Base-by-base conservation (phyloP, 345 rosid genomes). In the Hibiscus mutabilis region DNA sequence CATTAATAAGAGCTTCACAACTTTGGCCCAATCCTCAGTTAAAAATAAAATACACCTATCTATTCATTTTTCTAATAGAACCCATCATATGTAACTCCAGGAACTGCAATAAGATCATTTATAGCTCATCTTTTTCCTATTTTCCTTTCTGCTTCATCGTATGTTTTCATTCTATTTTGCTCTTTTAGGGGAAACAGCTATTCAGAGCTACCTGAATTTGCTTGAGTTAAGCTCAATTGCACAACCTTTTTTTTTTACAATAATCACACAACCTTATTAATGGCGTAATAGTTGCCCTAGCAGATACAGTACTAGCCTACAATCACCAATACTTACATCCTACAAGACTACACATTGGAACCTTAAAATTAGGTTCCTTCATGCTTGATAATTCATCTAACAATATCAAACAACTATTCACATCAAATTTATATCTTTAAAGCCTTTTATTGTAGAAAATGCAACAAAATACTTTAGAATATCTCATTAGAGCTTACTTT, bases 271-370 rank as follows among this genome's bases (percentile, higher is more conserved):
- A 67, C 19, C 49, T n/a, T 47, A 29, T 35, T 25, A 22, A 44
- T 22, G 47, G 12, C 19, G 29, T 19, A 44, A 46, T 46, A 46
- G 21, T 24, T 46, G 35, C 35, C 18, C 56, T 6, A 22, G 35
- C 22, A 7, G 33, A 66, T 66, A 44, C 0, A 66, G n/a, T 22
- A 66, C 69, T 44, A 66, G 7, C 33, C 57, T 15, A 16, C 59
- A 67, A 49, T 49, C 37, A 15, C 22, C 1, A 46, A 67, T 51
- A 25, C 40, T 49, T 29, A 21, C 25, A 57, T 55, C 25, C 15
- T 42, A 49, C 44, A 11, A 67, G 16, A n/a, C 24, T 51, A 67
- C 59, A 16, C 71, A 16, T 16, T 67, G 42, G 71, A 42, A 67
- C 42, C 59, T 25, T 0, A 27, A 66, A 67, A 67, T 29, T 49